Evolutionary conservation across 106 monocot species (phyloP).

Genomic region (Dendrobium catenatum): DNA sequence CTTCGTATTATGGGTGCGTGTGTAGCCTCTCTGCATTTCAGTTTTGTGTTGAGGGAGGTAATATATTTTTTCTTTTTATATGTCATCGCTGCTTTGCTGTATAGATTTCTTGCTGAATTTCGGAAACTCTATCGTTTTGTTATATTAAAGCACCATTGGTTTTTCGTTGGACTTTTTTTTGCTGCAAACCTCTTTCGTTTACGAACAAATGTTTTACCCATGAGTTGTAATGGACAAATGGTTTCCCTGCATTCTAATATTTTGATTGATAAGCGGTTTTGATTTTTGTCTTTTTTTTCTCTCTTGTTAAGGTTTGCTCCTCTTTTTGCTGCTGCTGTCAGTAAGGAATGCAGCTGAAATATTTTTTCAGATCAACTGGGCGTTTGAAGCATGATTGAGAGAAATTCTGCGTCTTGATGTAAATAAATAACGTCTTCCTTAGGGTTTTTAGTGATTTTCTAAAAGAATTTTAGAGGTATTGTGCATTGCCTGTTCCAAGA

Average conservation of each 20-base stretch:
- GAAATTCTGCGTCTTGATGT: slow-evolving; percentile 5
- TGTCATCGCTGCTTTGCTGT: not conserved
- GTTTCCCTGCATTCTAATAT: not conserved
- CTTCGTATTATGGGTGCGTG: not conserved
- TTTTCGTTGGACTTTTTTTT: not conserved
- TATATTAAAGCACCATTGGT: not conserved
- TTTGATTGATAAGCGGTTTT: not conserved
- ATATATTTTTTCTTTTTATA: not conserved
- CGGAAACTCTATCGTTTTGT: not conserved
- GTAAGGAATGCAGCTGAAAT: not conserved
- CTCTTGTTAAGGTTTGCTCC: not conserved
- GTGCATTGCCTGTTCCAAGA: slow-evolving; percentile 10
- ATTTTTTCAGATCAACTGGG: not conserved
- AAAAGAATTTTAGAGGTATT: not conserved
- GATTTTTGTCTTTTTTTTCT: not conserved
- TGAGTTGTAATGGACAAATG: not conserved
- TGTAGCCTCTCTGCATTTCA: not conserved
- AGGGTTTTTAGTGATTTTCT: not conserved
- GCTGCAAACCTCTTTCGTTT: not conserved
- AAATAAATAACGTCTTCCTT: not conserved
- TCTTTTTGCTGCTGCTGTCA: not conserved
- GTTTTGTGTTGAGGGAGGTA: not conserved
- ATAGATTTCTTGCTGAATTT: not conserved
- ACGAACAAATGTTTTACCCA: not conserved
- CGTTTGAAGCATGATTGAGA: not conserved